Base-by-base conservation (phyloP, 2,329 filamentous ascomycete genomes). In the Alternaria sp. region DNA sequence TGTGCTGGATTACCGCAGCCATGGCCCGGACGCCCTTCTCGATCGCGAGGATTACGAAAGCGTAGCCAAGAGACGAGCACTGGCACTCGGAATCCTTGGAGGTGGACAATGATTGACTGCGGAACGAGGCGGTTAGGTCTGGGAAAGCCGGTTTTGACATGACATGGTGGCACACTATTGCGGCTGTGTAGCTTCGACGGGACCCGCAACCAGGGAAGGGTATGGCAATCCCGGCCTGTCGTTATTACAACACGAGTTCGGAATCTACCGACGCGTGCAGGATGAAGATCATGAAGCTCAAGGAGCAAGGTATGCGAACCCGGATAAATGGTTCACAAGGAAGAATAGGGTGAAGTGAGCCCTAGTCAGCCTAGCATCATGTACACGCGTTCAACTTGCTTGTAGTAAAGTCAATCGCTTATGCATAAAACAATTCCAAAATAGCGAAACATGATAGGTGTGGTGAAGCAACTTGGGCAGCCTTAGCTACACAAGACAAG, bases 181-280 rank as follows among this genome's bases (percentile, higher is more conserved):
- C 59, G 59, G 59, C 47, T 59, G 56, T 53, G 55, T 26, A 47
- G 43, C 28, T 59, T 59, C 60, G 44, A 44, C 36, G 60, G 56
- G 46, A 51, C 50, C 60, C 49, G 44, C 50, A 59, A 49, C 50
- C n/a, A 54, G 40, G 56, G 25, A 51, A 45, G 50, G 21, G 40
- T 47, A 45, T 28, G 50, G 19, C 44, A 44, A 62, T 59, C 43
- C 56, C 50, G 32, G 56, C 44, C 51, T 36, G 40, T 54, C 26
- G 44, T 44, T 54, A 62, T 59, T 50, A 46, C 43, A 52, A 62
- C 51, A 54, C 55, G 60, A 62, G 60, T 17, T 54, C 56, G 60
- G 60, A 59, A 51, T 57, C 30, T 54, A 36, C 56, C 60, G 49
- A 52, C 19, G 30, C 19, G 49, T 15, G 36, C 12, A 15, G 21